Base-by-base conservation (phyloP, 768 basidiomycete genomes). In the Mycena rebaudengoi region DNA sequence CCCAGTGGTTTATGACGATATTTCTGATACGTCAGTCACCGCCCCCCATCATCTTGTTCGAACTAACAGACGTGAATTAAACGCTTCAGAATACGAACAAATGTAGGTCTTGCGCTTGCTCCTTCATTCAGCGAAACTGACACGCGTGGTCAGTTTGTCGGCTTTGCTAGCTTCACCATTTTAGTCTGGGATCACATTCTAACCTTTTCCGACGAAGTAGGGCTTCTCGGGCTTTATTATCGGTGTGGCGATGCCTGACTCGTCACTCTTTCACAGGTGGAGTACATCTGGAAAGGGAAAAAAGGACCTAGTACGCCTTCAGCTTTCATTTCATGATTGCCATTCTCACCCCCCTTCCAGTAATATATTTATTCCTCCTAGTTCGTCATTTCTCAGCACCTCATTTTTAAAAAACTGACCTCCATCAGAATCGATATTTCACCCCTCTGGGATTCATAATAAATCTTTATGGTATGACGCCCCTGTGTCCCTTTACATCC, bases 381-480 rank as follows among this genome's bases (percentile, higher is more conserved):
- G 79, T 78, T 54, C 21, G 75, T 59, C 4, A 7, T 26, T 21
- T 28, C 30, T 33, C 26, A 18, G 18, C 5, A 7, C 20, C 16
- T 26, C 49, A 40, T 18, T 4, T 26, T 51, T 62, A 28, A 45
- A 35, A n/a, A 4, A 28, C 25, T 37, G 16, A 37, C 13, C 21
- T 32, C 52, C 2, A 5, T 3, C 18, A 84, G 83, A 83, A 83
- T 62, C 76, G 83, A 46, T 85, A 84, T 65, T 70, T 83, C 21
- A 80, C 79, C 2, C 81, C 82, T 0, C 63, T 83, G 6, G 81
- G 80, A 2, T 85, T 85, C 60, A 74, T 82, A 26, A 62, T 83
- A 18, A 80, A 82, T 55, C 52, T 82, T 0, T 74, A 62, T 23
- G 69, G 66, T 67, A 26, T 28, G 61, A 2, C 10, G 16, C 18